Evolutionary conservation across 2,329 filamentous ascomycete species (phyloP), one percentile per base, ranked within the genome.

Genomic region (Sporothrix mexicana): DNA sequence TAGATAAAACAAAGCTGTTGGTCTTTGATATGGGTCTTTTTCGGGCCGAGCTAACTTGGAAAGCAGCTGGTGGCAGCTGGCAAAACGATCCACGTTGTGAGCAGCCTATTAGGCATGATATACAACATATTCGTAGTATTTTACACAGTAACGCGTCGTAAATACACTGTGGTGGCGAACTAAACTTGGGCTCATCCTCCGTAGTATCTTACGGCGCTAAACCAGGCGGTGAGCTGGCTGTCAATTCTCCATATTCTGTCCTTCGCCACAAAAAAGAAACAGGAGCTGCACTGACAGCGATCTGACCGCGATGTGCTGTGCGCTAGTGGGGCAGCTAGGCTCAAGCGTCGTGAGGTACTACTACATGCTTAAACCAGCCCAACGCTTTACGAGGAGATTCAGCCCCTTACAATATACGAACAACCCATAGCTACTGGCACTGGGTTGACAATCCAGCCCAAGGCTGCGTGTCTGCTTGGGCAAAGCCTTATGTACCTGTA

Each of bases 61-160:
- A 51, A 13, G 10, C 71, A 70, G 71, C 36, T 73, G 71, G 30
- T 59, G 49, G 25, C 72, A 70, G 72, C 67, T 73, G 72, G 67
- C 72, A 69, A 20, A 36, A 36, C 5, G 30, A 36, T 36, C 5
- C 30, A n/a, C n/a, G n/a, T n/a, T n/a, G n/a, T n/a, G n/a, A n/a
- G n/a, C n/a, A n/a, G n/a, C n/a, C n/a, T n/a, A n/a, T n/a, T n/a
- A n/a, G n/a, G n/a, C n/a, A n/a, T n/a, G n/a, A n/a, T n/a, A n/a
- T n/a, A n/a, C n/a, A n/a, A n/a, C n/a, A n/a, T n/a, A n/a, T n/a
- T n/a, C n/a, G n/a, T n/a, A n/a, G n/a, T n/a, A n/a, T n/a, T n/a
- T n/a, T n/a, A n/a, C n/a, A n/a, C n/a, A n/a, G n/a, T n/a, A n/a
- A n/a, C n/a, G n/a, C n/a, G n/a, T n/a, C n/a, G n/a, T n/a, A n/a